Evolutionary conservation across 179 eudicot species (phyloP), one percentile per base, ranked within the genome.

Genomic region (Spinacia oleracea): DNA sequence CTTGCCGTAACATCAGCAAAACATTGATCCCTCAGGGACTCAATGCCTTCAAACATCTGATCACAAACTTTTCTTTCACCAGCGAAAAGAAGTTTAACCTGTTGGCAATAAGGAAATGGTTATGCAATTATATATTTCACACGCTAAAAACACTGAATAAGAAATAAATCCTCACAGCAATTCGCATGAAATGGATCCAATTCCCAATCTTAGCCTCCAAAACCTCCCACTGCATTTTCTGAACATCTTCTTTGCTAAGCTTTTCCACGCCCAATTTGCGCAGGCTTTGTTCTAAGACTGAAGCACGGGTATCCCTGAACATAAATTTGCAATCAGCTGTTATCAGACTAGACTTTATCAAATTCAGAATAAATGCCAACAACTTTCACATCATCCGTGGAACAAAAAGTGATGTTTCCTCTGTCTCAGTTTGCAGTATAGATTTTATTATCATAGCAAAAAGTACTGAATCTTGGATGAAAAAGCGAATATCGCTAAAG

Each of bases 171-270:
- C 97, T 84, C 86, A 95, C 98, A 82, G 98, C 97, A 83, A 95
- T 91, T 65, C 98, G 90, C 98, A 95, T 95, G 82, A 88, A 95
- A 87, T 93, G 98, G 72, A 95, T 93, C 98, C 98, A 95, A 77
- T 93, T 95, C 78, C 98, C 97, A 79, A 95, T 95, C 87, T 93
- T 93, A 75, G 97, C 97, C 88, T 95, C 98, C 86, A 95, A 82
- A 79, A 91, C 93, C 83, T 95, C 98, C 98, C 98, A 95, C 81
- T 93, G 98, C 97, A 95, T 91, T 89, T 87, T 95, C 82, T 95
- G 98, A 59, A 95, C 98, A 83, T 95, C 98, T 79, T 95, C 98
- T 86, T 91, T 95, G 85, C 92, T 91, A 73, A 95, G 97, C 84
- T 89, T 95, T 82, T 95, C 98, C 48, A 93, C 95, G 77, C 98